Evolutionary conservation across 2,329 filamentous ascomycete species (phyloP), one percentile per base, ranked within the genome.

Genomic region (Cercospora zeina): DNA sequence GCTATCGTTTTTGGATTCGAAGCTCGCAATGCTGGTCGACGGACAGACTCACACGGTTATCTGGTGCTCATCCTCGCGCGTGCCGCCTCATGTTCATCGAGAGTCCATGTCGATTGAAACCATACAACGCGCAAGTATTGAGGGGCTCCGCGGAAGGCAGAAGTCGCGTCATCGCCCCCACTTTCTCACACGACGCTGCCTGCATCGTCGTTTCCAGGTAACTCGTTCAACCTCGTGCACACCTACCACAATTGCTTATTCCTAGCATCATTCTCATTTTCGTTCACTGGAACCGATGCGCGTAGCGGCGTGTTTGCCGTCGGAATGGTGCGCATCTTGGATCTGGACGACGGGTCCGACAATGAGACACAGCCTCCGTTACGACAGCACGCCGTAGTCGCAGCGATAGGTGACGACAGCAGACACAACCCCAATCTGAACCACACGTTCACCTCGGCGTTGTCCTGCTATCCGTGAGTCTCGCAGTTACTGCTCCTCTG

Each of bases 391-490:
- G 68, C 71, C 62, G 59, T 61, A 42, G 58, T 62, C 45, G 56
- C 59, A 54, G 66, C 59, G 54, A 63, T 49, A 57, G 68, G 54
- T 27, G 65, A 70, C 53, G 72, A 73, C 31, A 69, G 70, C 58
- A 72, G 78, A 66, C 73, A 71, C 30, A 80, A 81, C 72, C 83
- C 79, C 59, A 87, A 87, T 70, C 75, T 80, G 74, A 86, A 83
- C 77, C 24, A 27, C 24, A 78, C 80, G 69, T 83, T 87, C 77
- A 84, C 85, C 66, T 81, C 83, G 73, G 84, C 84, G 73, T 77
- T 89, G 75, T 84, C 83, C 75, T 87, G 85, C 79, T 88, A 88
- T 81, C 86, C 86, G 86, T 88, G 85, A 81, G 82, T 80, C 49
- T 33, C 33, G 33, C 42, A 21, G 30, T 10, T 27, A 21, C 16